phyloP scores from a whole-genome alignment of 495 filamentous ascomycete species.

The Lophiotrema nucula region DNA sequence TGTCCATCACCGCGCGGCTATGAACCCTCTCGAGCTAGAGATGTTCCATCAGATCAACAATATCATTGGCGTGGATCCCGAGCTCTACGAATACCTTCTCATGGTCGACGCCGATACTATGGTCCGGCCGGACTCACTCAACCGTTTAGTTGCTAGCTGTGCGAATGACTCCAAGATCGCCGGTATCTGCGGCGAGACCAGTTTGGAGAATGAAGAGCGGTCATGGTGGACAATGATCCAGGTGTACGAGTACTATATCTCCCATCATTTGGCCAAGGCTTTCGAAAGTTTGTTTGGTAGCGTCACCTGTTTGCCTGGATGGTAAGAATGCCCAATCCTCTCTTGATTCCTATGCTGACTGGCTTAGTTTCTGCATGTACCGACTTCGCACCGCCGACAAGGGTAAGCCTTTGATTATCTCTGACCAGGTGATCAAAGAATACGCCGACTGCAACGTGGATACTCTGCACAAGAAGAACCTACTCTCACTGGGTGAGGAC shows the following conservation, averaged over 20 bases:
- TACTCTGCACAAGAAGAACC: conserved; percentile 97
- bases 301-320: conserved; percentile 97
- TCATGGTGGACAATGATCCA: conserved; percentile 99
- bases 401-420: conserved; percentile 88
- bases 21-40: conserved; percentile 94
- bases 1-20: conserved; percentile 87
- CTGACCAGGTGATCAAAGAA: conserved; percentile 78
- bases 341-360: conserved; percentile 36
- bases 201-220: conserved; percentile 87
- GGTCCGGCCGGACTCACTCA: conserved; percentile 88
- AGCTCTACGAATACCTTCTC: conserved; percentile 94
- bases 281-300: conserved; percentile 95
- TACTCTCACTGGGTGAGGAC: conserved; percentile 93
- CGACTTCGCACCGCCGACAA: conserved; percentile 89
- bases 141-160: conserved; percentile 88
- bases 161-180: conserved; percentile 93
- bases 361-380: conserved; percentile 92
- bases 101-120: conserved; percentile 98
- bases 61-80: conserved; percentile 95
- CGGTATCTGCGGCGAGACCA: conserved; percentile 96
- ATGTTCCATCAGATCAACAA: conserved; percentile 99
- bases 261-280: conserved; percentile 88
- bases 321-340: conserved; percentile 59
- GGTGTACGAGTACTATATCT: conserved; percentile 98
- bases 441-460: conserved; percentile 87